A percentile compares a stretch with the other conserved stretches of the same genome.
These are phyloP conservation scores for Aspergillus calidoustus DNA, from an alignment of 2,329 filamentous ascomycete species.

Conservation along the genomic window DNA sequence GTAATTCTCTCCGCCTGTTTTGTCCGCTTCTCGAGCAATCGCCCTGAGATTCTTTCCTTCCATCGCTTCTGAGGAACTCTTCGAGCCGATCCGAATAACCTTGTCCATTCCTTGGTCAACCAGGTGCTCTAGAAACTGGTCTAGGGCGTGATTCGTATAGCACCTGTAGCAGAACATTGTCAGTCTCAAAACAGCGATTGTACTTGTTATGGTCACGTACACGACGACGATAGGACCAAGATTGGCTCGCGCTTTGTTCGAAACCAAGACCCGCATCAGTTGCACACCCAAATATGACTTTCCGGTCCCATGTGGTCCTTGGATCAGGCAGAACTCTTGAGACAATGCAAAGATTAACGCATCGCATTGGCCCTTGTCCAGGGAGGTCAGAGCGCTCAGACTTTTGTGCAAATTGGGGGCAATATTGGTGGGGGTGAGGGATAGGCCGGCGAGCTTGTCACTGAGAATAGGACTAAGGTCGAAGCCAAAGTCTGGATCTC, in stretches of 20 bases:
- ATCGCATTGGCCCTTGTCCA: conserved; percentile 24
- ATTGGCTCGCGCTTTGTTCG: conserved; percentile 27
- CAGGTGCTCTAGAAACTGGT: conserved; percentile 65
- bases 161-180: background rate
- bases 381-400: conserved; percentile 16
- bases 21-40: conserved; percentile 39
- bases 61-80: conserved; percentile 59
- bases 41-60: conserved; percentile 53
- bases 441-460: conserved; percentile 19
- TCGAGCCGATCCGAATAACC: conserved; percentile 65
- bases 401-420: conserved; percentile 10
- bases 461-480: conserved; percentile 23
- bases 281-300: conserved; percentile 30
- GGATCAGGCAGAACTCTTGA: conserved; percentile 25
- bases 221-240: conserved; percentile 50
- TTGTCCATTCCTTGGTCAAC: conserved; percentile 40
- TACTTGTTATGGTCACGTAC: conserved; percentile 38
- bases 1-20: conserved; percentile 11
- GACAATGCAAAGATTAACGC: conserved; percentile 23
- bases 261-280: conserved; percentile 34
- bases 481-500: conserved; percentile 54
- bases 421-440: background rate
- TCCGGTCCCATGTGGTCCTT: conserved; percentile 33
- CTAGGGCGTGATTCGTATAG: conserved; percentile 59
- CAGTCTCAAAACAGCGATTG: background rate